phyloP scores from a whole-genome alignment of 345 rosid genomes.

The Moricandia moricandioides region DNA sequence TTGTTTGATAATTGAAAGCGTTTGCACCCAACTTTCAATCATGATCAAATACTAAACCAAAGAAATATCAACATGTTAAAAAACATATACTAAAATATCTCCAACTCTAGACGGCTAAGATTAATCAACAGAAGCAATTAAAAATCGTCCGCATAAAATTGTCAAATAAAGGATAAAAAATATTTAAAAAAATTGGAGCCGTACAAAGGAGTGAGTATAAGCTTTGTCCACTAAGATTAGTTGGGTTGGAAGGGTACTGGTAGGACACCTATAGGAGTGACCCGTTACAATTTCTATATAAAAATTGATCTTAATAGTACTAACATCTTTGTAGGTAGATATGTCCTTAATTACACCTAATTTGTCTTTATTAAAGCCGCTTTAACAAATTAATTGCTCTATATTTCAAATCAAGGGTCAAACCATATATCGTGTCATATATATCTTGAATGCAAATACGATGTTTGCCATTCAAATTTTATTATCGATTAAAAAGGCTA shows the following conservation, averaged over 20 bases:
- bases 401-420: constrained; percentile 5
- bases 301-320: not conserved
- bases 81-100: not conserved
- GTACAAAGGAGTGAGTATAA: constrained; percentile 9
- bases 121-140: not conserved
- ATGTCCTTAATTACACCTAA: constrained; percentile 14
- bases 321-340: not conserved
- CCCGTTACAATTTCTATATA: not conserved
- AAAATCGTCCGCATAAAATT: not conserved
- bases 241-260: constrained; percentile 29
- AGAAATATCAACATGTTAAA: not conserved
- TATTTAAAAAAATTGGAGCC: not conserved
- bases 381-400: constrained; percentile 13
- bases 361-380: constrained; percentile 25
- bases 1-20: not conserved
- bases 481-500: too few species aligned
- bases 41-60: not conserved
- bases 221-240: constrained; percentile 19
- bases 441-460: not conserved
- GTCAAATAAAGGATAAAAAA: not conserved
- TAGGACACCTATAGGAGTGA: constrained; percentile 14
- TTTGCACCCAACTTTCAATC: not conserved
- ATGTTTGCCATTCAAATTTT: not conserved
- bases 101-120: constrained; percentile 12
- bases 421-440: constrained; percentile 5